Conservation (phyloP, 768 basidiomycete species). For the Hortiboletus flavorubellus region DNA sequence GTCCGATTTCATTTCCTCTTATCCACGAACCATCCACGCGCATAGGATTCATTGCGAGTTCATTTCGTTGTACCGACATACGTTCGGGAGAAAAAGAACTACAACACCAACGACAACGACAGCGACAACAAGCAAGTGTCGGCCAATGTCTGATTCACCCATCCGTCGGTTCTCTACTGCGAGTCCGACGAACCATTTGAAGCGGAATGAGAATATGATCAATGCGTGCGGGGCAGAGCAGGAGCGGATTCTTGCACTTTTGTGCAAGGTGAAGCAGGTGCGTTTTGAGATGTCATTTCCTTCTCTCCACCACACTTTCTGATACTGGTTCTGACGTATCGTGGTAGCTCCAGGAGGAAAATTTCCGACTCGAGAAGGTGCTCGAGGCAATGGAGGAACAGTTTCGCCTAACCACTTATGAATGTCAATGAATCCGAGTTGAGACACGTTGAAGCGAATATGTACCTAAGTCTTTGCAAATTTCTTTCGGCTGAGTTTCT, state of each 20-base stretch:
- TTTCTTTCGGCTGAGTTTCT: background rate
- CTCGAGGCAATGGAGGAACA: slow-evolving; percentile 56
- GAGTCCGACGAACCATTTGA: slow-evolving; percentile 45
- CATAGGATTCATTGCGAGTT: no score
- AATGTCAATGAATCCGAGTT: background rate
- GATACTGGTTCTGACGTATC: background rate
- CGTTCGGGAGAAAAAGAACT: no score
- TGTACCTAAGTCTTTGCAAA: background rate
- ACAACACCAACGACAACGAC: background rate
- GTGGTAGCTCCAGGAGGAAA: slow-evolving; percentile 75
- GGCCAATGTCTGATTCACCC: slow-evolving; percentile 41
- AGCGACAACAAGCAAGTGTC: background rate
- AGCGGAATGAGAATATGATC: slow-evolving; percentile 70
- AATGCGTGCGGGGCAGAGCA: slow-evolving; percentile 90
- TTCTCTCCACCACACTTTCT: background rate
- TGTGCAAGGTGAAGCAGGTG: slow-evolving; percentile 82
- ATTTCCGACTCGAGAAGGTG: slow-evolving; percentile 76
- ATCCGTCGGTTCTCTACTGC: slow-evolving; percentile 54
- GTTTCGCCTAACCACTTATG: no score
- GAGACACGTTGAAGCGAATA: background rate
- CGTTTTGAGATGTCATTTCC: background rate
- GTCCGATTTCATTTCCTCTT: no score
- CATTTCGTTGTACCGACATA: no score
- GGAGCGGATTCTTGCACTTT: slow-evolving; percentile 80
- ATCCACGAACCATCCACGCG: background rate